A percentile compares a stretch with the other conserved stretches of the same genome.
phyloP scores from a whole-genome alignment of 805 yeast genomes.

The Starmerella khaoyaiensis region DNA sequence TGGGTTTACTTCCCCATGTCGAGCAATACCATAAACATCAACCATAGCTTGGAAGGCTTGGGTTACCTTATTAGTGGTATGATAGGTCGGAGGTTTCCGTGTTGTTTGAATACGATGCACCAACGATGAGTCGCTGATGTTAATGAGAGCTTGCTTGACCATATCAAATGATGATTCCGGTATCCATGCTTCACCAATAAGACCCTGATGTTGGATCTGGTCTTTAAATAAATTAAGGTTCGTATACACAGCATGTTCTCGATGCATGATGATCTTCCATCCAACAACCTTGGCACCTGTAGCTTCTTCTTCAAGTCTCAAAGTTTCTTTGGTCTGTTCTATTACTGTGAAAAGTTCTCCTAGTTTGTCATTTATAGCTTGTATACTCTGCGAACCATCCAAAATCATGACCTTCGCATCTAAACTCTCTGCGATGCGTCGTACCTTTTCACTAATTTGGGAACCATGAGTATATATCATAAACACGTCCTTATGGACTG shows the following conservation, averaged over 20 bases:
- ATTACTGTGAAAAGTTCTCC: conserved; percentile 48
- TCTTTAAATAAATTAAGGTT: conserved; percentile 68
- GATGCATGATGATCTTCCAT: conserved; percentile 56
- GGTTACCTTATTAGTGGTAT: conserved; percentile 83
- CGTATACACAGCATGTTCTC: conserved; percentile 73
- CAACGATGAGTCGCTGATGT: conserved; percentile 39
- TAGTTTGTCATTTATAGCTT: conserved; percentile 35
- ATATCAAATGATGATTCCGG: conserved; percentile 58
- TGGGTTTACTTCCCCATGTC: conserved; percentile 90
- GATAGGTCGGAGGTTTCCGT: conserved; percentile 86
- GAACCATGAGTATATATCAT: conserved; percentile 87
- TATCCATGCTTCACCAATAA: conserved; percentile 96
- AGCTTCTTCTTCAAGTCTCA: conserved; percentile 63
- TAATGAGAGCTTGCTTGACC: conserved; percentile 51
- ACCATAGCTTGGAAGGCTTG: conserved; percentile 83
- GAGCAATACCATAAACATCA: conserved; percentile 90
- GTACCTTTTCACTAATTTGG: conserved; percentile 52
- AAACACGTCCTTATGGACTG: conserved; percentile 61
- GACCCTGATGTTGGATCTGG: conserved; percentile 66
- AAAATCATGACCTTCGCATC: conserved; percentile 66
- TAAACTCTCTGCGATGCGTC: conserved; percentile 73
- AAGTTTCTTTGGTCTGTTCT: conserved; percentile 48
- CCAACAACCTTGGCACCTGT: conserved; percentile 59
- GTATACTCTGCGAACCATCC: conserved; percentile 32
- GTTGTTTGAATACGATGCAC: conserved; percentile 55